phyloP scores from a whole-genome alignment of 495 filamentous ascomycete species.

The Aspergillus olivimuriae region DNA sequence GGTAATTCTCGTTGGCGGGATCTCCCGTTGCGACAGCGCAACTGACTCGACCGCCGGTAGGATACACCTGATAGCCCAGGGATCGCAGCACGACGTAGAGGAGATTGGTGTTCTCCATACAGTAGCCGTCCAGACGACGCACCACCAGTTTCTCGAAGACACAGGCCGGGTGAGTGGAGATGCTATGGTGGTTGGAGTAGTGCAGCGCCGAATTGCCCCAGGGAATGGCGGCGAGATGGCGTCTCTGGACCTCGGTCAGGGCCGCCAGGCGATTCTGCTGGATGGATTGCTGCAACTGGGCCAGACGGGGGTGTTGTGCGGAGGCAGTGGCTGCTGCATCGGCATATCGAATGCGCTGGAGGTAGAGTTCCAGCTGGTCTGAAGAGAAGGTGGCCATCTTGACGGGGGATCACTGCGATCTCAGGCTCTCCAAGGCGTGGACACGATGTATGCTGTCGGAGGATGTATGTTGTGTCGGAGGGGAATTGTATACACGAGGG shows the following conservation, averaged over 20 bases:
- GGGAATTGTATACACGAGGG: too few species aligned
- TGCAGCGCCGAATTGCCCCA: constrained; percentile 61
- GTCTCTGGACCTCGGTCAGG: constrained; percentile 24
- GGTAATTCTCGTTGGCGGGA: constrained; percentile 17
- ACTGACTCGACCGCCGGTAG: constrained; percentile 37
- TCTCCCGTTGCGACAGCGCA: constrained; percentile 12
- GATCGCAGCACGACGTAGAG: constrained; percentile 56
- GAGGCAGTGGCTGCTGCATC: constrained; percentile 6
- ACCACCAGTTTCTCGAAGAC: constrained; percentile 62
- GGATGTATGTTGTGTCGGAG: too few species aligned
- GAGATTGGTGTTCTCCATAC: constrained; percentile 67
- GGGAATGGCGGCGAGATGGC: constrained; percentile 55
- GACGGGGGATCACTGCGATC: too few species aligned
- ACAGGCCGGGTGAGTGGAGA: constrained; percentile 51
- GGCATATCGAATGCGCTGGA: constrained; percentile 27
- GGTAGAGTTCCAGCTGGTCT: constrained; percentile 27
- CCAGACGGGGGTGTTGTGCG: constrained; percentile 9
- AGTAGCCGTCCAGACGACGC: constrained; percentile 65
- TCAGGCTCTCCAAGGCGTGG: too few species aligned
- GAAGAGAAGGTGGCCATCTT: constrained; percentile 18
- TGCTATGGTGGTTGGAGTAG: constrained; percentile 48
- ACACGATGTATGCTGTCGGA: too few species aligned
- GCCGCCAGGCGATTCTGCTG: constrained; percentile 17
- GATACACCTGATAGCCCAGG: constrained; percentile 53
- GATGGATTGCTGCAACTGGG: constrained; percentile 16